Evolutionary conservation across 495 filamentous ascomycete species (phyloP).

Genomic region (Aspergillus steynii): DNA sequence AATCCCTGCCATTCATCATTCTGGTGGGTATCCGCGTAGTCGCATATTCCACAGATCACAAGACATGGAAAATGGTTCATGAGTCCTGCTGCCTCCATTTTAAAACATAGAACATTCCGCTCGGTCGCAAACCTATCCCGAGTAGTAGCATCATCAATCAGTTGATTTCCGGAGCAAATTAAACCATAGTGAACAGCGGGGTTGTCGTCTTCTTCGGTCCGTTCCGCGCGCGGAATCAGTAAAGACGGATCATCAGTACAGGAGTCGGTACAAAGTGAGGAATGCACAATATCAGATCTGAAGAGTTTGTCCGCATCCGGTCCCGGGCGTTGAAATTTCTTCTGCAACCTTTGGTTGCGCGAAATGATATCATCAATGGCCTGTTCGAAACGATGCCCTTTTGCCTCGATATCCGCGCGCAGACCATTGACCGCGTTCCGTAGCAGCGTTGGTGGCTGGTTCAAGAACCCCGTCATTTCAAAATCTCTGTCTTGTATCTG

Average conservation of each 20-base stretch:
- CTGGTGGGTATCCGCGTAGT: neutral
- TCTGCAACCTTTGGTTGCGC: neutral
- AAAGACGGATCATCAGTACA: neutral
- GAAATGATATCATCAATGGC: neutral
- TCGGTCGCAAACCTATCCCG: neutral
- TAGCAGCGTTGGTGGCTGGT: neutral
- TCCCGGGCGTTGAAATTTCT: neutral
- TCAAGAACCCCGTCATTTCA: neutral
- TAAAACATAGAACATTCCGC: neutral
- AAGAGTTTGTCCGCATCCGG: neutral
- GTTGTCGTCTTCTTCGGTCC: neutral
- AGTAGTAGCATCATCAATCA: neutral
- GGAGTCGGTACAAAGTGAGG: neutral
- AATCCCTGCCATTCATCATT: constrained; percentile 2
- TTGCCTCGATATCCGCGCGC: neutral
- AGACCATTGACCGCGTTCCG: neutral
- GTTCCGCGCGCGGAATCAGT: neutral
- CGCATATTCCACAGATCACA: neutral
- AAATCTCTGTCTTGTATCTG: neutral
- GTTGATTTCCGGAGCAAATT: neutral
- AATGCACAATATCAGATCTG: neutral
- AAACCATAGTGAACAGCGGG: neutral
- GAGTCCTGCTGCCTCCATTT: neutral
- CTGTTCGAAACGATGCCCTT: neutral
- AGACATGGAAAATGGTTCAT: constrained; percentile 3